Evolutionary conservation across 2,329 filamentous ascomycete genomes (phyloP).

Genomic region (Whalleya microplaca): DNA sequence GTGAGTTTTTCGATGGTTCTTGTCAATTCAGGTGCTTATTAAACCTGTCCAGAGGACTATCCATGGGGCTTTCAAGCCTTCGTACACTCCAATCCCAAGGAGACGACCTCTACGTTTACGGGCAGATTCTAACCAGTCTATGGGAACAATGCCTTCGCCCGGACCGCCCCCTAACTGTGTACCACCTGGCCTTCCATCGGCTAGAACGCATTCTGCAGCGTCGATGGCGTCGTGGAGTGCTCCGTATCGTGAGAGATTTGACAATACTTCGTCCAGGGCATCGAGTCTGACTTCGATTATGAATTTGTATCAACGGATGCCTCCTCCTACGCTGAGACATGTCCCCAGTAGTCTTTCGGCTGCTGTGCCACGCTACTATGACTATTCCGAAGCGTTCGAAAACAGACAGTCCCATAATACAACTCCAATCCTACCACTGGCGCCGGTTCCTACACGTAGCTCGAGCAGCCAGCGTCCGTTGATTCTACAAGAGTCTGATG

Average conservation of each 20-base stretch:
- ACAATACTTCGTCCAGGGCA: constrained; percentile 46
- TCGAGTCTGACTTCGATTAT: constrained; percentile 55
- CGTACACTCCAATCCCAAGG: constrained; percentile 41
- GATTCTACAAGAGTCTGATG: constrained; percentile 31
- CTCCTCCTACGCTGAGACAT: constrained; percentile 32
- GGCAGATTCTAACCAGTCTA: constrained; percentile 46
- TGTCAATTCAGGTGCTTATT: background rate
- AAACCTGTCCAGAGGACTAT: constrained; percentile 45
- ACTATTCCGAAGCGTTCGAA: constrained; percentile 57
- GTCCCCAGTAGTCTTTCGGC: constrained; percentile 24
- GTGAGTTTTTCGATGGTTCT: constrained; percentile 39
- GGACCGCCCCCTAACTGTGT: constrained; percentile 24
- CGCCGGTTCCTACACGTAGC: constrained; percentile 25
- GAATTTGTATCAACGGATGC: constrained; percentile 48
- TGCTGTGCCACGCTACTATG: constrained; percentile 50
- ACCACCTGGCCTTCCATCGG: constrained; percentile 22
- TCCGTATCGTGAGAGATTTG: constrained; percentile 38
- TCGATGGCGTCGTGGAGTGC: constrained; percentile 37
- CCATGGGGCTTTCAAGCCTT: constrained; percentile 47
- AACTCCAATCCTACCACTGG: constrained; percentile 25
- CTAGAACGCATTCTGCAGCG: constrained; percentile 42
- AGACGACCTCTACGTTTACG: constrained; percentile 44
- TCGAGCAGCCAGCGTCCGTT: constrained; percentile 24
- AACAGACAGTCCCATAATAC: constrained; percentile 26
- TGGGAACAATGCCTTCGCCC: constrained; percentile 41